Base-by-base conservation (phyloP, 768 basidiomycete genomes). In the Termitomyces sp. region DNA sequence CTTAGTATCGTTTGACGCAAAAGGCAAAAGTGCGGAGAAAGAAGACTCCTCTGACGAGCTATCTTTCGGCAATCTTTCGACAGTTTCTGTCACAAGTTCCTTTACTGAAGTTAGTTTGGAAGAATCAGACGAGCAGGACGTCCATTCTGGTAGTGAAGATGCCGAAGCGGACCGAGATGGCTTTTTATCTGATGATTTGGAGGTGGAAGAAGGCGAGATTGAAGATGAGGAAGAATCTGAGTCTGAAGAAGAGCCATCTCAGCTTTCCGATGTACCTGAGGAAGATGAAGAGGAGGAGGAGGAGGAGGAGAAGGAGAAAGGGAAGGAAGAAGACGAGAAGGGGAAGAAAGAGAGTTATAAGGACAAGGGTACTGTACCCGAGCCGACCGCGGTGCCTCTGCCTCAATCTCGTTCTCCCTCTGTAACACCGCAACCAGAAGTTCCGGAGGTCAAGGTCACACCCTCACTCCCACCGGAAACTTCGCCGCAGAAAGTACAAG, bases 391-490 rank as follows among this genome's bases (percentile, higher is more conserved):
- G 34, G 66, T 76, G 2, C 76, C 80, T 2, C 60, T 74, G 12
- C 73, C 78, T 11, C 53, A 58, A 15, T 74, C 76, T 32, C 74
- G 81, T 42, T 84, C 85, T 41, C 72, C 80, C 2, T 84, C 85
- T 15, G 71, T 75, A 14, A 84, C 84, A 8, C 85, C 85, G 9
- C 80, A 79, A 60, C 77, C 77, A 3, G 82, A 83, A 48, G 63
- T 70, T 24, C 77, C 77, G 0, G 66, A 65, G 15, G 74, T 79
- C 26, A 61, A 69, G 14, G 63, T 76, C 17, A 74, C 74, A 5
- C 62, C 71, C 28, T 70, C 74, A 2, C 64, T 72, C 8, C 60
- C 67, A 1, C 65, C 72, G 28, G 65, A 71, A 19, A 63, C 68
- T 24, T 62, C 62, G 9, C 49, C 53, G 21, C 55, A 64, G 61